Percentiles rank a stretch among this genome's conserved stretches.
Evolutionary conservation across 345 rosid genomes (phyloP).

Genomic region (Pistacia atlantica): DNA sequence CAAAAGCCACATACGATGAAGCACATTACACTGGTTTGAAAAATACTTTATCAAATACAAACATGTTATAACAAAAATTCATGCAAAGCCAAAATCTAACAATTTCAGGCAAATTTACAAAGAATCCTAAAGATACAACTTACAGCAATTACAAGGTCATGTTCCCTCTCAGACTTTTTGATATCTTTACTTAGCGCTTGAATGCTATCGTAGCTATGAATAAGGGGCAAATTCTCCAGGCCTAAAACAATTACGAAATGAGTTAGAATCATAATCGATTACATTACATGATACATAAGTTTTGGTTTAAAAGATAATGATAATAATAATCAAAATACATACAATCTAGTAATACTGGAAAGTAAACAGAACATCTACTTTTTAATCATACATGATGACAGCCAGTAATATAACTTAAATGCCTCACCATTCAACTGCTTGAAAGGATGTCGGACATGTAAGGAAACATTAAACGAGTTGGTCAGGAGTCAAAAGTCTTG

Average conservation of each 20-base stretch:
- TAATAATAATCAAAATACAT: background rate
- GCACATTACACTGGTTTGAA: background rate
- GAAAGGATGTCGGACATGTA: background rate
- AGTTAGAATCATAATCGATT: constrained; percentile 16
- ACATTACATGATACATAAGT: background rate
- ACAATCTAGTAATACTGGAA: background rate
- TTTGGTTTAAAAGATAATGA: background rate
- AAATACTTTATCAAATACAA: background rate
- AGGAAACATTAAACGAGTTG: background rate
- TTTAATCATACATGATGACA: background rate
- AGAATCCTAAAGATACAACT: constrained; percentile 34
- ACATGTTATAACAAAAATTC: background rate
- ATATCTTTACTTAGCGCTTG: constrained; percentile 64
- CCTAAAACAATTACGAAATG: constrained; percentile 38
- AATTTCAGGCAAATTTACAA: constrained; percentile 1
- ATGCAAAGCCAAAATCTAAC: constrained; percentile 1
- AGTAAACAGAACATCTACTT: background rate
- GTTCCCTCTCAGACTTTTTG: constrained; percentile 65
- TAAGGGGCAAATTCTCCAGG: constrained; percentile 75
- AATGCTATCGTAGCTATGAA: constrained; percentile 76
- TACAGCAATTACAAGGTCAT: constrained; percentile 97
- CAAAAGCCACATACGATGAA: constrained; percentile 4
- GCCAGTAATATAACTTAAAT: background rate
- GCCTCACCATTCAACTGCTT: background rate
- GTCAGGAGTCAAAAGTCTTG: background rate